Conservation (phyloP, 306 rosid genomes). For the Prunus mongolica region DNA sequence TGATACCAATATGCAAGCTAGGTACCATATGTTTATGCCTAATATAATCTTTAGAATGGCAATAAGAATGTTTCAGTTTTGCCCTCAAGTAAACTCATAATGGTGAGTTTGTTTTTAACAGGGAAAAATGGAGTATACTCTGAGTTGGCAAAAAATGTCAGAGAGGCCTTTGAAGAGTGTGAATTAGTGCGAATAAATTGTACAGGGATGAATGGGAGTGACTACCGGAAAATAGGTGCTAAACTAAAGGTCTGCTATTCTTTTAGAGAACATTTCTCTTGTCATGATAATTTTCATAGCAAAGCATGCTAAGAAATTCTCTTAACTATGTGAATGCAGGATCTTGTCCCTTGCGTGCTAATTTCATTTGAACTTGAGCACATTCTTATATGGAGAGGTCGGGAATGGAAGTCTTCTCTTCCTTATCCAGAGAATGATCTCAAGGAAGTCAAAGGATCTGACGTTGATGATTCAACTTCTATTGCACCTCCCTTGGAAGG, state of each 20-base stretch:
- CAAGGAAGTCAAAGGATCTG: constrained; percentile 31
- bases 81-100: constrained; percentile 10
- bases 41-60: not conserved
- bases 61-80: constrained; percentile 3
- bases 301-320: not conserved
- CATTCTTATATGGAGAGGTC: constrained; percentile 91
- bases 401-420: constrained; percentile 61
- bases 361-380: constrained; percentile 77
- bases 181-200: constrained; percentile 86
- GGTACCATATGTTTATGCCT: constrained; percentile 37
- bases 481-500: constrained; percentile 26
- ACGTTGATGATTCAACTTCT: constrained; percentile 12
- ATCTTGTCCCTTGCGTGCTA: constrained; percentile 91
- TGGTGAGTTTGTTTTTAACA: constrained; percentile 23
- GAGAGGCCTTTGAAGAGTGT: constrained; percentile 93
- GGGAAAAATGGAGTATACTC: constrained; percentile 90
- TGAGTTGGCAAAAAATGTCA: constrained; percentile 55
- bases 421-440: constrained; percentile 26
- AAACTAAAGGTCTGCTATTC: constrained; percentile 66
- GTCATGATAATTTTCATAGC: not conserved
- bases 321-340: constrained; percentile 41
- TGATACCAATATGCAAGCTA: constrained; percentile 77
- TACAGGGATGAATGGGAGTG: constrained; percentile 83
- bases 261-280: not conserved
- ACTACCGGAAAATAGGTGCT: constrained; percentile 85